A percentile compares a stretch with the other conserved stretches of the same genome.
Conservation (phyloP, 2,329 filamentous ascomycete species). For the Venturia carpophila region DNA sequence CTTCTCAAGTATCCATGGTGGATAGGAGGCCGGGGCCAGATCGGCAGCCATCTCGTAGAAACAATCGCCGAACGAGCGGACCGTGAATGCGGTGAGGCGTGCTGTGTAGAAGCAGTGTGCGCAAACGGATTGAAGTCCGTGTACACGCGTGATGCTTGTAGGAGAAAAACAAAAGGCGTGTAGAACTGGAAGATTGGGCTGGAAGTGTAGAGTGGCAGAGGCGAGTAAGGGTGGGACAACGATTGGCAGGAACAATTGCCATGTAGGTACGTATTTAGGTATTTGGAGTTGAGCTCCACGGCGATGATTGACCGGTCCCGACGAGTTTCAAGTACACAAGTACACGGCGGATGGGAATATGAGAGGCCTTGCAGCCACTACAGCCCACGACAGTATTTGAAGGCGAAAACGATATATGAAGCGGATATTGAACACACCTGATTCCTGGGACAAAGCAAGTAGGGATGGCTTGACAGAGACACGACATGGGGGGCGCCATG, state of each 20-base stretch:
- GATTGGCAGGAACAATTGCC: too few species aligned
- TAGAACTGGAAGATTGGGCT: neutral
- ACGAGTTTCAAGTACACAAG: slow-evolving; percentile 15
- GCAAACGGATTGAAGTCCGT: slow-evolving; percentile 4
- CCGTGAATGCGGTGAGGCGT: neutral
- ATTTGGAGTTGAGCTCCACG: too few species aligned
- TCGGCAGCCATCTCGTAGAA: slow-evolving; percentile 7
- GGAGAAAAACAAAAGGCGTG: neutral
- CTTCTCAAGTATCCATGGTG: slow-evolving; percentile 9
- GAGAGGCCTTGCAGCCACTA: neutral
- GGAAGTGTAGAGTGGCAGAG: neutral
- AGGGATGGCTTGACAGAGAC: neutral
- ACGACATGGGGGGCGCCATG: neutral
- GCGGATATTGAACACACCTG: slow-evolving; percentile 14
- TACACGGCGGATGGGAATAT: slow-evolving; percentile 4
- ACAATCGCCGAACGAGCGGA: neutral
- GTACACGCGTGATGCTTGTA: neutral
- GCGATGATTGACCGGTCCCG: neutral
- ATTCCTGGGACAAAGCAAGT: slow-evolving; percentile 10
- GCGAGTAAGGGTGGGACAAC: too few species aligned
- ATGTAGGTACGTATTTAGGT: too few species aligned
- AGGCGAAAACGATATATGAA: slow-evolving; percentile 2
- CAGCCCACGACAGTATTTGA: neutral
- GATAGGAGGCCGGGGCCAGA: neutral
- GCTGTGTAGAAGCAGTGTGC: neutral